phyloP scores from a whole-genome alignment of 768 basidiomycete genomes.

The Glaciozyma martinii region DNA sequence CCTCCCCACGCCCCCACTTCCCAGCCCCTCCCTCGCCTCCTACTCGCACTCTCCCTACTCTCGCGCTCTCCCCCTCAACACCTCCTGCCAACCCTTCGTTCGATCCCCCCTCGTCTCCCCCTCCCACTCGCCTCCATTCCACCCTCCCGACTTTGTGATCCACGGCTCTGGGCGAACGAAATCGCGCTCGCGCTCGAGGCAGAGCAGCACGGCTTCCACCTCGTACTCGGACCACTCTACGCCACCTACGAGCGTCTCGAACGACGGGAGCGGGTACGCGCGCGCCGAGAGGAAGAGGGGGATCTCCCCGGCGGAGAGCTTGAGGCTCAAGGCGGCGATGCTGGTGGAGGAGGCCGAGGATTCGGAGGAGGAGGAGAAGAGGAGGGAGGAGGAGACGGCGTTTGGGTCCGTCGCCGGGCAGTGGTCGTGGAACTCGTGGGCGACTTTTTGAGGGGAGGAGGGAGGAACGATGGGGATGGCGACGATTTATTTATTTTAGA shows the following conservation, averaged over 20 bases:
- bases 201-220: slow-evolving; percentile 1
- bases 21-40: slow-evolving; percentile 11
- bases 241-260: slow-evolving; percentile 7
- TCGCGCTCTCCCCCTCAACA: slow-evolving; percentile 13
- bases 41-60: slow-evolving; percentile 6
- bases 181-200: slow-evolving; percentile 11
- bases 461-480: not conserved
- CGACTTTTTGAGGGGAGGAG: not conserved
- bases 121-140: slow-evolving; percentile 6
- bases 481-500: not conserved
- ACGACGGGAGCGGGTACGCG: not conserved
- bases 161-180: not conserved
- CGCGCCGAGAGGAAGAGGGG: not conserved
- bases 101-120: slow-evolving; percentile 9
- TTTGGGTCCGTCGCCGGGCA: not conserved
- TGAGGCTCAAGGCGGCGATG: not conserved
- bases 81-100: not conserved
- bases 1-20: not conserved
- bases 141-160: not conserved
- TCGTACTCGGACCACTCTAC: slow-evolving; percentile 13
- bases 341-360: not conserved
- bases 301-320: slow-evolving; percentile 1
- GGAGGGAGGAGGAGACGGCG: not conserved
- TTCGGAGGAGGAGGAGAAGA: not conserved
- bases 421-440: not conserved